Base-by-base conservation (phyloP, 108 stramenopile genomes). In the Asterionellopsis glacialis region DNA sequence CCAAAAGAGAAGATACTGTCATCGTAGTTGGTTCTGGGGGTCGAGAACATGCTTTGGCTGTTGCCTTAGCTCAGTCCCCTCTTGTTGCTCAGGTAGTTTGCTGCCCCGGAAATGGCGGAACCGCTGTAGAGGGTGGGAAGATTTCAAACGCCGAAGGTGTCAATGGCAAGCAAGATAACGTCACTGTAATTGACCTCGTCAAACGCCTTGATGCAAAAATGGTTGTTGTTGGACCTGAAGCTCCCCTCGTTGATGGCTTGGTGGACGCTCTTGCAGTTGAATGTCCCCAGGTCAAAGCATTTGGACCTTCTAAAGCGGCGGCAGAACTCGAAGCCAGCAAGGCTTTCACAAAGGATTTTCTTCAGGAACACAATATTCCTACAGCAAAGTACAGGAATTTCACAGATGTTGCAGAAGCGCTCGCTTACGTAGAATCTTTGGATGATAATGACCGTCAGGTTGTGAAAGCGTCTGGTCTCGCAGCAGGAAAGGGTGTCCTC, bases 281-380 rank as follows among this genome's bases (percentile, higher is more conserved):
- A 41, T 89, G 84, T 63, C 76, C 78, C 19, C 80, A 86, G 41
- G 88, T 98, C n/a, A 70, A 88, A 55, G 92, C 81, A 41, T 98
- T 99, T 74, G 98, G 98, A 39, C 98, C 98, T 9, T 80, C 77
- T 45, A 78, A 78, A 59, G 95, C 90, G 14, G 98, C 95, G 9
- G 94, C 98, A 3, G 80, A 80, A 59, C 71, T 99, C 61, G 98
- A 99, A 84, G 96, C 96, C 23, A 90, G 88, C 63, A 98, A 98
- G 90, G 95, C 98, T 43, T 99, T 96, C 71, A 90, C 94, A 55
- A 99, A 99, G 75, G 97, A 96, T 70, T 99, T 99, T 70, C 84
- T 99, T 71, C 79, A 88, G 51, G 79, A 93, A 41, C 82, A 93
- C 69, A 79, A 64, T 28, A 94, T 99, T 41, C 96, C 93, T 42